phyloP scores from a whole-genome alignment of 306 rosid species.

The Betula pendula region DNA sequence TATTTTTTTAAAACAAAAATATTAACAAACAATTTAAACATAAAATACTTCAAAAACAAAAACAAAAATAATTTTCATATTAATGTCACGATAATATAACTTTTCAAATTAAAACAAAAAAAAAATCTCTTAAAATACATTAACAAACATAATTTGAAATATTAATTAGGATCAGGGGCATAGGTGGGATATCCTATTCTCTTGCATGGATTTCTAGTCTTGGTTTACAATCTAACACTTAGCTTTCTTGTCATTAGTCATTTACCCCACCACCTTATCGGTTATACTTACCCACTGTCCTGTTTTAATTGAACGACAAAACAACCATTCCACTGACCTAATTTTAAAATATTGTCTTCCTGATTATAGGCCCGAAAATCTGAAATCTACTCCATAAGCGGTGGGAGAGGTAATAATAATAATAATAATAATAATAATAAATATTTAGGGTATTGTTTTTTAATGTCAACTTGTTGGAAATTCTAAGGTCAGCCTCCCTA shows the following conservation, averaged over 20 bases:
- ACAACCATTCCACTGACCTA: neutral
- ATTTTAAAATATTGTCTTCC: neutral
- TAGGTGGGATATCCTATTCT: neutral
- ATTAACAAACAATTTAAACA: too few species aligned
- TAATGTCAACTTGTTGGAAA: neutral
- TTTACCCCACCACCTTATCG: constrained; percentile 26
- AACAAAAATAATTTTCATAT: too few species aligned
- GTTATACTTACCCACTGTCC: constrained; percentile 6
- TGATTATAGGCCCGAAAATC: neutral
- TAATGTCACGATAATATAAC: too few species aligned
- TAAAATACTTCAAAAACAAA: too few species aligned
- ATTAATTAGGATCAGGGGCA: neutral
- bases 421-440: too few species aligned
- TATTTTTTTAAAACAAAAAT: too few species aligned
- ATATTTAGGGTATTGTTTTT: too few species aligned
- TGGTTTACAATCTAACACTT: constrained; percentile 22
- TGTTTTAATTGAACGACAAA: neutral
- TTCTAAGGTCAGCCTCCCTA: neutral
- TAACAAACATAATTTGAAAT: too few species aligned
- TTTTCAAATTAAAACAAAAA: too few species aligned
- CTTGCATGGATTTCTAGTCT: neutral
- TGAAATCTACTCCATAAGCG: neutral
- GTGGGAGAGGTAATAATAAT: too few species aligned
- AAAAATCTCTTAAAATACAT: too few species aligned
- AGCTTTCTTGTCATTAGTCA: constrained; percentile 30